Conservation (phyloP, 1,284 basidiomycete species). For the Austroboletus novae-zelandiae region DNA sequence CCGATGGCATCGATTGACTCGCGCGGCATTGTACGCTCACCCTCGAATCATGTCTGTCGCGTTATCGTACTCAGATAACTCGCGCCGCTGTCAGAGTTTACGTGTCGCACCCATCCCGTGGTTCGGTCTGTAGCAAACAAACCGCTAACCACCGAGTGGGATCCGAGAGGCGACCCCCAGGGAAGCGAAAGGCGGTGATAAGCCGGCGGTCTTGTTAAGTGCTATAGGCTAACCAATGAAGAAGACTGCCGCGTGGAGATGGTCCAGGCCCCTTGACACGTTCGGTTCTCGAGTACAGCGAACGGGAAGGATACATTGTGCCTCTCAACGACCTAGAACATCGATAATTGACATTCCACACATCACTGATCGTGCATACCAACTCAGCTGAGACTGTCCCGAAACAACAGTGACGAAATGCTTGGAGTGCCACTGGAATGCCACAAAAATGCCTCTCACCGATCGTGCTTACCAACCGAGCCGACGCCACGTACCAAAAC, state of each 20-base stretch:
- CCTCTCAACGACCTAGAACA: not conserved
- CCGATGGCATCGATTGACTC: slow-evolving; percentile 34
- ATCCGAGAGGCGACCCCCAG: slow-evolving; percentile 15
- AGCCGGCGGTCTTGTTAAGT: slow-evolving; percentile 14
- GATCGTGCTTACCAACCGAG: too few relatives aligned
- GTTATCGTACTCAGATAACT: slow-evolving; percentile 14
- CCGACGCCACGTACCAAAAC: too few relatives aligned
- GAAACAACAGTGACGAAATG: too few relatives aligned
- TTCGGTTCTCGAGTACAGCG: slow-evolving; percentile 2
- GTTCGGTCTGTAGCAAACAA: slow-evolving; percentile 9
- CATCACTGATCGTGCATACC: slow-evolving; percentile 11
- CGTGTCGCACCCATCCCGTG: slow-evolving; percentile 21
- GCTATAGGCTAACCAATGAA: slow-evolving; percentile 10
- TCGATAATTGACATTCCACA: not conserved
- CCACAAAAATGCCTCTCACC: too few relatives aligned
- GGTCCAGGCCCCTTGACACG: slow-evolving; percentile 17
- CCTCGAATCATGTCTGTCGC: slow-evolving; percentile 30
- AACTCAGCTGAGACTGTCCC: not conserved
- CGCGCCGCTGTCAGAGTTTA: slow-evolving; percentile 32
- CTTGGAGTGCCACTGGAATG: too few relatives aligned
- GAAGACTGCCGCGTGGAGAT: slow-evolving; percentile 23
- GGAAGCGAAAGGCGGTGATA: slow-evolving; percentile 29
- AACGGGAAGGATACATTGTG: not conserved
- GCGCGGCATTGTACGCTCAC: slow-evolving; percentile 20
- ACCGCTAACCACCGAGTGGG: slow-evolving; percentile 7